Evolutionary conservation across 1,284 basidiomycete species (phyloP).

Genomic region (Leccinum insolens): DNA sequence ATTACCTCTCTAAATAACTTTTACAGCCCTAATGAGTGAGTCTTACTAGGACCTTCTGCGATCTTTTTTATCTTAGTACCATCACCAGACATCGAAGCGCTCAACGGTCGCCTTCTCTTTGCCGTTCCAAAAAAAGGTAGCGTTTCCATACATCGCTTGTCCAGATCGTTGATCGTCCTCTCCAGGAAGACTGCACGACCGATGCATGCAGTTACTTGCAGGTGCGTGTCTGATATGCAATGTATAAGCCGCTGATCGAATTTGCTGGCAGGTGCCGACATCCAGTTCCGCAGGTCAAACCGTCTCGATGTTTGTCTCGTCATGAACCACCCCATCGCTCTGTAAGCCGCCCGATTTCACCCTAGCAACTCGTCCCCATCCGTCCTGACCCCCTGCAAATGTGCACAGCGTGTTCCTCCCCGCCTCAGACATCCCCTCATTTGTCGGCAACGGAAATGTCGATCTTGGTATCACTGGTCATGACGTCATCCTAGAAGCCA

Average conservation of each 20-base stretch:
- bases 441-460: slow-evolving; percentile 97
- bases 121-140: slow-evolving; percentile 98
- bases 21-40: slow-evolving; percentile 26
- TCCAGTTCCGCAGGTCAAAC: slow-evolving; percentile 91
- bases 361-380: slow-evolving; percentile 4
- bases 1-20: too few species aligned
- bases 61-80: neutral
- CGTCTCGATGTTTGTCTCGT: slow-evolving; percentile 92
- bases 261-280: slow-evolving; percentile 78
- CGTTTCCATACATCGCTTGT: slow-evolving; percentile 1
- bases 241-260: neutral
- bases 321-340: slow-evolving; percentile 90
- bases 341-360: slow-evolving; percentile 48
- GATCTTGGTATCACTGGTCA: slow-evolving; percentile 95
- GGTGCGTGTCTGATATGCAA: slow-evolving; percentile 42
- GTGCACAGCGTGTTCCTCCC: slow-evolving; percentile 90
- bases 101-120: slow-evolving; percentile 79
- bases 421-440: slow-evolving; percentile 96
- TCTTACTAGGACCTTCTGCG: neutral
- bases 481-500: slow-evolving; percentile 94
- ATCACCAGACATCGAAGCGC: slow-evolving; percentile 46
- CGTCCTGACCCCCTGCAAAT: neutral
- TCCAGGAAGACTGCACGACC: slow-evolving; percentile 88
- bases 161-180: slow-evolving; percentile 5
- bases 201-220: slow-evolving; percentile 84